Percentiles rank a stretch among this genome's conserved stretches.
These are phyloP conservation scores for Heliamphora exappendiculata DNA, from an alignment of 148 eudicot species.

Conservation along the genomic window DNA sequence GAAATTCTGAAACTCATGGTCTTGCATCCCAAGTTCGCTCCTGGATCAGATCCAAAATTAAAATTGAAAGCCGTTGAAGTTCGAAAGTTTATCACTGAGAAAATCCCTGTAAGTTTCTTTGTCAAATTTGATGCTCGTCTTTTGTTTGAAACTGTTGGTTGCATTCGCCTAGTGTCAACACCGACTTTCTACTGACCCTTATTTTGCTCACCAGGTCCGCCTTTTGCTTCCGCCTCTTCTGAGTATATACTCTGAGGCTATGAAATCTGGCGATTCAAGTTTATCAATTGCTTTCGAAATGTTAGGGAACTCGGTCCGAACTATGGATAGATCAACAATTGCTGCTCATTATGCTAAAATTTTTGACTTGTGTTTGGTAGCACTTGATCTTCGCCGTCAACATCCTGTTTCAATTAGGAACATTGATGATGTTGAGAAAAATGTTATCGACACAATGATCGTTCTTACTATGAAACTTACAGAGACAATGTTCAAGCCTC, in stretches of 20 bases:
- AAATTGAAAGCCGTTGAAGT: constrained; percentile 63
- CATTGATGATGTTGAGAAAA: constrained; percentile 53
- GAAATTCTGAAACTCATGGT: constrained; percentile 61
- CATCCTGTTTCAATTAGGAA: constrained; percentile 40
- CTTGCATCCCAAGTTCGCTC: constrained; percentile 47
- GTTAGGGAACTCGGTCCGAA: constrained; percentile 48
- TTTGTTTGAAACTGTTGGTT: neutral
- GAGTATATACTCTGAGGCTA: constrained; percentile 61
- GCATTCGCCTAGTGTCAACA: neutral
- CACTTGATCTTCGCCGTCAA: constrained; percentile 86
- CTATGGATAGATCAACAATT: constrained; percentile 70
- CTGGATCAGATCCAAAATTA: constrained; percentile 44
- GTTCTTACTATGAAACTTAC: constrained; percentile 82
- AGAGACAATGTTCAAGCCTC: constrained; percentile 90
- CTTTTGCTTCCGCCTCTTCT: constrained; percentile 63
- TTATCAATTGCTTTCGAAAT: constrained; percentile 57
- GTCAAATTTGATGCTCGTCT: neutral
- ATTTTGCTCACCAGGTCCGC: constrained; percentile 43
- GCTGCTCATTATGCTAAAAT: constrained; percentile 50
- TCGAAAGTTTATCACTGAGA: constrained; percentile 60
- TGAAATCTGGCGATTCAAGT: constrained; percentile 57
- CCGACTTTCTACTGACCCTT: constrained; percentile 3
- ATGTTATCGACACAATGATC: constrained; percentile 56
- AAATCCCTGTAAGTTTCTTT: constrained; percentile 51
- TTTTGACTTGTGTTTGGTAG: constrained; percentile 69